phyloP scores from a whole-genome alignment of 805 yeast species.

The Alloascoidea africana region DNA sequence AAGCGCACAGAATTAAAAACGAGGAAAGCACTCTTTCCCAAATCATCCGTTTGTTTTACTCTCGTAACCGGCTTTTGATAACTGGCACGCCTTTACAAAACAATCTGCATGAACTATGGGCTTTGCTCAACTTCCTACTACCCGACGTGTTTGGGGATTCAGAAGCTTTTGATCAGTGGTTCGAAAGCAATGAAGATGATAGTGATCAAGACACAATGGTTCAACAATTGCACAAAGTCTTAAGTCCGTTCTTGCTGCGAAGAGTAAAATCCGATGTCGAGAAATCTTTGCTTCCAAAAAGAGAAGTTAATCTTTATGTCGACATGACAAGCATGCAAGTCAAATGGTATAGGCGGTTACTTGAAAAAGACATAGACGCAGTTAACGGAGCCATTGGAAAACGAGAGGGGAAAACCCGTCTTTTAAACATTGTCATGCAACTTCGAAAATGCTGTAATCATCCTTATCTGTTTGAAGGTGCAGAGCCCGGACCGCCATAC shows the following conservation, averaged over 20 bases:
- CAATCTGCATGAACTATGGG: slow-evolving; percentile 72
- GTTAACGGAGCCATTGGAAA: slow-evolving; percentile 72
- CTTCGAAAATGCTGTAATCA: slow-evolving; percentile 75
- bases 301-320: slow-evolving; percentile 58
- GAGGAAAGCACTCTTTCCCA: slow-evolving; percentile 62
- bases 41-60: slow-evolving; percentile 57
- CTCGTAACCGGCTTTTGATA: slow-evolving; percentile 52
- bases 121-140: slow-evolving; percentile 54
- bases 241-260: slow-evolving; percentile 61
- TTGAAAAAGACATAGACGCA: slow-evolving; percentile 74
- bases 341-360: slow-evolving; percentile 59
- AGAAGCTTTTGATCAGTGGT: slow-evolving; percentile 67
- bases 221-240: slow-evolving; percentile 58
- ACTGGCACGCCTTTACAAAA: slow-evolving; percentile 80
- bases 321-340: slow-evolving; percentile 71
- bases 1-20: slow-evolving; percentile 72
- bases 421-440: slow-evolving; percentile 73
- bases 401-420: slow-evolving; percentile 60
- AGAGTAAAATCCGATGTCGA: slow-evolving; percentile 76
- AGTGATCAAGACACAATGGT: slow-evolving; percentile 39
- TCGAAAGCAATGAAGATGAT: slow-evolving; percentile 15
- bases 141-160: slow-evolving; percentile 71
- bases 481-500: slow-evolving; percentile 82
- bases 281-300: slow-evolving; percentile 58
- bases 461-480: slow-evolving; percentile 76